Evolutionary conservation across 2,329 filamentous ascomycete genomes (phyloP).

Genomic region (Sclerotinia minor): DNA sequence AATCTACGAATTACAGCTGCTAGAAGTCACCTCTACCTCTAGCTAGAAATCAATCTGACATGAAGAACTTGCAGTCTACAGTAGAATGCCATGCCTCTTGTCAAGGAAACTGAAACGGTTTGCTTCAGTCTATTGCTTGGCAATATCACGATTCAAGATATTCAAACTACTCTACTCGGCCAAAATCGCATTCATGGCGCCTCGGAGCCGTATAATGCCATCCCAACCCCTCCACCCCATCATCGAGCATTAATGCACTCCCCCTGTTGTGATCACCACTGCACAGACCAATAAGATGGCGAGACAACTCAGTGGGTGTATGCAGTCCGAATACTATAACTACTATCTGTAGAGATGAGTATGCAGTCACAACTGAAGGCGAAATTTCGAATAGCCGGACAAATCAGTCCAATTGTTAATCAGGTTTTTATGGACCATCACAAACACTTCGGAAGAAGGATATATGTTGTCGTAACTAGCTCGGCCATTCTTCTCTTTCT

Average conservation of each 20-base stretch:
- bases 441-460: slow-evolving; percentile 55
- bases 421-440: slow-evolving; percentile 68
- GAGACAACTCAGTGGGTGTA: neutral
- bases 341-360: slow-evolving; percentile 17
- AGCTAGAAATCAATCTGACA: too few relatives aligned
- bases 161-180: slow-evolving; percentile 7
- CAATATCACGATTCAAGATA: neutral
- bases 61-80: too few relatives aligned
- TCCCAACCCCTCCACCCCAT: neutral
- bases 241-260: slow-evolving; percentile 21
- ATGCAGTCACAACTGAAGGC: slow-evolving; percentile 21
- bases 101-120: too few relatives aligned
- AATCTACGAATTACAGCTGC: too few relatives aligned
- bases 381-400: slow-evolving; percentile 6
- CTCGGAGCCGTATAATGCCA: slow-evolving; percentile 5
- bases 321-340: slow-evolving; percentile 1
- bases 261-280: slow-evolving; percentile 21
- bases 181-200: slow-evolving; percentile 3
- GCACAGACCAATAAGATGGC: slow-evolving; percentile 13
- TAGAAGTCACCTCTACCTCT: too few relatives aligned
- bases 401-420: slow-evolving; percentile 52
- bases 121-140: neutral
- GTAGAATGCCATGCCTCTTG: neutral
- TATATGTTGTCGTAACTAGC: slow-evolving; percentile 70
- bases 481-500: slow-evolving; percentile 68